Evolutionary conservation across 768 basidiomycete species (phyloP).

Genomic region (Russula sp.): DNA sequence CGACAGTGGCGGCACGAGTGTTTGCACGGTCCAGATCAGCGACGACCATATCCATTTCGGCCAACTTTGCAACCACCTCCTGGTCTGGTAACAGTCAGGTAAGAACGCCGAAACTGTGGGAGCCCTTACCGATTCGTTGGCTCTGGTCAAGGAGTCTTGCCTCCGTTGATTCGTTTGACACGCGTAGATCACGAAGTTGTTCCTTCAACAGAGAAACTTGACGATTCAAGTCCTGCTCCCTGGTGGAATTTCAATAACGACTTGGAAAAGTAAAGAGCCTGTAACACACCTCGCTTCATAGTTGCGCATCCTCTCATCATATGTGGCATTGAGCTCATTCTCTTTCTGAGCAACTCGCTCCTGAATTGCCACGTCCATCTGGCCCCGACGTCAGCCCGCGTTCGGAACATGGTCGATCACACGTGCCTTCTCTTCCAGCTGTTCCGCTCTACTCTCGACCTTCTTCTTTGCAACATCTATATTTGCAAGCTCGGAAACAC

Average conservation of each 20-base stretch:
- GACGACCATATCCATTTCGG: conserved; percentile 92
- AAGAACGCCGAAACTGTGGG: not conserved
- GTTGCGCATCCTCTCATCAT: conserved; percentile 93
- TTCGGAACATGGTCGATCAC: not conserved
- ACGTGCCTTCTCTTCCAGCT: conserved; percentile 77
- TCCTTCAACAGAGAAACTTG: conserved; percentile 85
- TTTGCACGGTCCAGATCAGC: conserved; percentile 96
- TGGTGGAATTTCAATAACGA: conserved; percentile 36
- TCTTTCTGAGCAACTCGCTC: conserved; percentile 91
- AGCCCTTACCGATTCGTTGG: conserved; percentile 73
- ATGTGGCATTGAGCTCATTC: conserved; percentile 94
- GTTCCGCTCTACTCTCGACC: conserved; percentile 66
- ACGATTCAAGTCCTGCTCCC: conserved; percentile 91
- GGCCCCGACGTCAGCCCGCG: not conserved
- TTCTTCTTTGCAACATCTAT: conserved; percentile 75
- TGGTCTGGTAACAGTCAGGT: conserved; percentile 55
- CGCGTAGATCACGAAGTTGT: conserved; percentile 86
- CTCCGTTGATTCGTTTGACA: conserved; percentile 89
- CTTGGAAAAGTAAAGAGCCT: not conserved
- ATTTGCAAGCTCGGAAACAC: conserved; percentile 57
- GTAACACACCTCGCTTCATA: conserved; percentile 84
- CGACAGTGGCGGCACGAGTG: conserved; percentile 85
- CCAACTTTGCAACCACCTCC: conserved; percentile 84
- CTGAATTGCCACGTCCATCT: conserved; percentile 94
- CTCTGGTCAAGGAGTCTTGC: conserved; percentile 89